Evolutionary conservation across 495 filamentous ascomycete species (phyloP).

Genomic region (Hypomontagnella submonticulosa): DNA sequence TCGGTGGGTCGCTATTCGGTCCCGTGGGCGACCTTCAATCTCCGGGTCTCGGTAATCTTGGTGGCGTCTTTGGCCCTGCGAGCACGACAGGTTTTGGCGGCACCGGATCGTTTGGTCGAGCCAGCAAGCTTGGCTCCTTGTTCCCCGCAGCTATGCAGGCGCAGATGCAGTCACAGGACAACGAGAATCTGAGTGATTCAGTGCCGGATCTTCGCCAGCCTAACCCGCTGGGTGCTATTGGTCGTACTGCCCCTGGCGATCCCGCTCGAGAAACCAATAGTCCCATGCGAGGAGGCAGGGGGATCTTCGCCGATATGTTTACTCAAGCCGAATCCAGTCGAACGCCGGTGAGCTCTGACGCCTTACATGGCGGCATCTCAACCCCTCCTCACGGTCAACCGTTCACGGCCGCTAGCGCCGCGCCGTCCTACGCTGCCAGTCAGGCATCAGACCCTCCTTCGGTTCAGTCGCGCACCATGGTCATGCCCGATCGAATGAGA

Average conservation of each 20-base stretch:
- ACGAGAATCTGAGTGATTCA: constrained; percentile 62
- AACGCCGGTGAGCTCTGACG: constrained; percentile 50
- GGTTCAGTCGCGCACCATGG: constrained; percentile 86
- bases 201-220: constrained; percentile 60
- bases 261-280: constrained; percentile 69
- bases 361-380: constrained; percentile 44
- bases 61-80: constrained; percentile 60
- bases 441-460: constrained; percentile 67
- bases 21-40: constrained; percentile 78
- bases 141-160: constrained; percentile 90
- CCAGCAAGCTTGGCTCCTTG: constrained; percentile 85
- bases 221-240: constrained; percentile 65
- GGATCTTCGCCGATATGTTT: constrained; percentile 67
- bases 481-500: constrained; percentile 99
- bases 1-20: constrained; percentile 79
- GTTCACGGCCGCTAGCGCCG: constrained; percentile 50
- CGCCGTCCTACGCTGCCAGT: constrained; percentile 39
- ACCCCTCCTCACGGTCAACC: constrained; percentile 50
- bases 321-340: constrained; percentile 51
- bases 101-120: constrained; percentile 72
- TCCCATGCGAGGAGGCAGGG: constrained; percentile 67
- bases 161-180: constrained; percentile 76
- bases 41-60: constrained; percentile 70
- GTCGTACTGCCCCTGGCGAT: constrained; percentile 61
- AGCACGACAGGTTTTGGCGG: constrained; percentile 59